Conservation (phyloP, 768 basidiomycete species). For the Amylocystis lapponica region DNA sequence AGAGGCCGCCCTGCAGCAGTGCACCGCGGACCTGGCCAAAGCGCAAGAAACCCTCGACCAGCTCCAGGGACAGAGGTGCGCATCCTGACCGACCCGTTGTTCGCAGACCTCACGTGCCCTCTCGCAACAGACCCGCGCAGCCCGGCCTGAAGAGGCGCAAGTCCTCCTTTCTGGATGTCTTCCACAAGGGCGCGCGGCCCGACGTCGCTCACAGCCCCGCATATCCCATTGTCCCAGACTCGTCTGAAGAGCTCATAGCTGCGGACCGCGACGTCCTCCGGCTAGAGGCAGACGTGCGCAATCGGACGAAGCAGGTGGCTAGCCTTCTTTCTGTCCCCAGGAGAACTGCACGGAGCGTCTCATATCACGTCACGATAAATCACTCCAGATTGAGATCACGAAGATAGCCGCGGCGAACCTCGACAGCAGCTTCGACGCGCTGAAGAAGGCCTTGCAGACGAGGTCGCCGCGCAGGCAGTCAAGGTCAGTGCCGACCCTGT, state of each 20-base stretch:
- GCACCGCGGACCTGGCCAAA: conserved; percentile 6
- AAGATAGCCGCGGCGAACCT: conserved; percentile 8
- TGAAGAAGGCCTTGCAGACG: conserved; percentile 9
- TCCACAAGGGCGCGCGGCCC: not conserved
- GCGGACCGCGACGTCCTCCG: conserved; percentile 1
- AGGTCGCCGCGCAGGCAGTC: too few species aligned
- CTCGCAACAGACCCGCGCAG: not conserved
- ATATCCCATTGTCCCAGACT: not conserved
- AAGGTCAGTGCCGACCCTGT: conserved; percentile 6
- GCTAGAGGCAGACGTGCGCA: conserved; percentile 5
- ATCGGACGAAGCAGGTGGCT: conserved; percentile 7
- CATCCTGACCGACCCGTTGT: not conserved
- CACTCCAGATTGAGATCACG: conserved; percentile 5
- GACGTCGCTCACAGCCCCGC: not conserved
- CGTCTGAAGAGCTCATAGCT: not conserved
- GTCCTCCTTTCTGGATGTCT: conserved; percentile 1
- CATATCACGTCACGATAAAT: too few species aligned
- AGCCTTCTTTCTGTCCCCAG: not conserved
- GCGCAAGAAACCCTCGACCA: conserved; percentile 4
- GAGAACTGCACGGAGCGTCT: too few species aligned
- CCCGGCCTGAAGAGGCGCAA: conserved; percentile 5
- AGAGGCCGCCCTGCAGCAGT: conserved; percentile 6
- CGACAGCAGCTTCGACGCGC: conserved; percentile 10
- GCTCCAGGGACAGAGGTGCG: conserved; percentile 1
- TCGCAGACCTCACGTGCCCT: not conserved